Conservation (phyloP, 164 flowering plant species). For the Houttuynia cordata region DNA sequence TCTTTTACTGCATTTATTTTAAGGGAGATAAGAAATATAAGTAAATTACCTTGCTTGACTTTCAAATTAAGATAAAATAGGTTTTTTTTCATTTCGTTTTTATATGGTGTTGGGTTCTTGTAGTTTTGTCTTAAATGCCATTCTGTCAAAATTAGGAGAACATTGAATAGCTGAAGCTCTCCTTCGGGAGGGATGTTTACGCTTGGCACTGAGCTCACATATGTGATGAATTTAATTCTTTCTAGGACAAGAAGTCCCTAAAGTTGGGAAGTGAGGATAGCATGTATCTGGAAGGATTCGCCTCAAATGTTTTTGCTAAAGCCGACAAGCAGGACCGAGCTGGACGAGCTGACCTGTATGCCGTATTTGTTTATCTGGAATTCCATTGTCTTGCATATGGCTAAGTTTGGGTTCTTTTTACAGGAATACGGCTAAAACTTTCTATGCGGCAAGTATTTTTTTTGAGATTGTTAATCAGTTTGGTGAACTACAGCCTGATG, state of each 20-base stretch:
- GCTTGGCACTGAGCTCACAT: not conserved
- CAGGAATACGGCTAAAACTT: conserved; percentile 95
- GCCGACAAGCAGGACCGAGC: conserved; percentile 98
- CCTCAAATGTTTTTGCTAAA: conserved; percentile 73
- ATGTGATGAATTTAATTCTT: not conserved
- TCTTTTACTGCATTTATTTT: no score
- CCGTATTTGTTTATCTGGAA: not conserved
- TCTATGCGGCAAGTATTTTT: conserved; percentile 98
- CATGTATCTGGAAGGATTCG: conserved; percentile 88
- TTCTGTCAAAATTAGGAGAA: no score
- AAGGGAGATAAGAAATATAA: no score
- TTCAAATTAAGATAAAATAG: no score
- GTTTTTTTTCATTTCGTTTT: no score
- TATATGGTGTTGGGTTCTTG: no score
- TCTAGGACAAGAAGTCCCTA: conserved; percentile 82
- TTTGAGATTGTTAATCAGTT: conserved; percentile 91
- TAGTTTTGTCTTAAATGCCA: no score
- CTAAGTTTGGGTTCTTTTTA: not conserved
- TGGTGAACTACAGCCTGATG: conserved; percentile 88
- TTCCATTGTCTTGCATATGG: not conserved
- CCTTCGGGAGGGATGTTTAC: not conserved
- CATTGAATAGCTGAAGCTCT: no score
- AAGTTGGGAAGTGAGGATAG: conserved; percentile 74
- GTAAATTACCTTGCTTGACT: no score
- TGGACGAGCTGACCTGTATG: conserved; percentile 92